These are phyloP conservation scores for Colletotrichum scovillei DNA, from an alignment of 2,329 filamentous ascomycete species.

Conservation along the genomic window DNA sequence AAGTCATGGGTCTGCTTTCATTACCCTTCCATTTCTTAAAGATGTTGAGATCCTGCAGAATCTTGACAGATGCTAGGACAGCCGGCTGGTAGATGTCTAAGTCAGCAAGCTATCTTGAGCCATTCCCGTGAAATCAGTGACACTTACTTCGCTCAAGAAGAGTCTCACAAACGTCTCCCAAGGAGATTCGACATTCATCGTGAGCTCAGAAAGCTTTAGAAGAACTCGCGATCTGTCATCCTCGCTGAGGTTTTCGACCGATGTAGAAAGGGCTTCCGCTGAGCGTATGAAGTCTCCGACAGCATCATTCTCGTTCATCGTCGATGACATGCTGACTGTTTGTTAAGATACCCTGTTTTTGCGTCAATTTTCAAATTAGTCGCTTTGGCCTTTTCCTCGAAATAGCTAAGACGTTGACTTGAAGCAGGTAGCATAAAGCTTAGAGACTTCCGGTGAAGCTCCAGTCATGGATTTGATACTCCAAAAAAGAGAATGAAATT, in stretches of 20 bases:
- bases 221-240: neutral
- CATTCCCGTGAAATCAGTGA: neutral
- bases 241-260: neutral
- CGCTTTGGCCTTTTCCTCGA: too few relatives aligned
- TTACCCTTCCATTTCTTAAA: neutral
- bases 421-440: too few relatives aligned
- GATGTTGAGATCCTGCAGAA: neutral
- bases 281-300: neutral
- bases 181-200: constrained; percentile 2
- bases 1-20: neutral
- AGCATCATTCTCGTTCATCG: neutral
- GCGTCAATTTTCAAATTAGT: too few relatives aligned
- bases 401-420: too few relatives aligned
- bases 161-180: constrained; percentile 16
- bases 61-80: neutral
- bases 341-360: rapidly evolving
- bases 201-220: constrained; percentile 4
- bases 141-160: neutral
- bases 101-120: neutral
- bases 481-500: neutral
- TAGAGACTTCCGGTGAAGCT: too few relatives aligned
- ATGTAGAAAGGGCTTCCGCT: neutral
- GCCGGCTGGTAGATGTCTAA: neutral
- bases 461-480: too few relatives aligned
- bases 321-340: too few relatives aligned